Evolutionary conservation across 805 yeast genomes (phyloP).

Genomic region (Candida xyloterini): DNA sequence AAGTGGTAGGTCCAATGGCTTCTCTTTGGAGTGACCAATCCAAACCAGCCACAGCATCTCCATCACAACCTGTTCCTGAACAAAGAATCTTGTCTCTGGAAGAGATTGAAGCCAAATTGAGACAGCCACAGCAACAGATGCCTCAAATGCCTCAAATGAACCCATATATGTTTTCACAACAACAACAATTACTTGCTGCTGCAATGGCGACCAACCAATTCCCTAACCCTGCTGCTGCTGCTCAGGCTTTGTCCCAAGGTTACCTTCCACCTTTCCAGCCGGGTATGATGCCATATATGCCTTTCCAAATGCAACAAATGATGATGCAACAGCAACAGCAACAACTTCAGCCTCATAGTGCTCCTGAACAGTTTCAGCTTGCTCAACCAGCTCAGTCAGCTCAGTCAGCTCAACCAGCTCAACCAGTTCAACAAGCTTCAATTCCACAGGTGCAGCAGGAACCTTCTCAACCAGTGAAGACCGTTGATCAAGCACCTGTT

Average conservation of each 20-base stretch:
- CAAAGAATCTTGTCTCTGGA: slow-evolving; percentile 66
- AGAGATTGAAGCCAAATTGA: slow-evolving; percentile 78
- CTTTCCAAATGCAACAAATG: slow-evolving; percentile 17
- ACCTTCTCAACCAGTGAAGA: not conserved
- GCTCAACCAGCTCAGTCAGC: slow-evolving; percentile 15
- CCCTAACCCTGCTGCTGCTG: slow-evolving; percentile 31
- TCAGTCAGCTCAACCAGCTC: slow-evolving; percentile 21
- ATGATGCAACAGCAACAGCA: slow-evolving; percentile 11
- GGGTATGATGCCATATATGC: slow-evolving; percentile 25
- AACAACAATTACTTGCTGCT: slow-evolving; percentile 29
- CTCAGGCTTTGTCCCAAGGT: slow-evolving; percentile 33
- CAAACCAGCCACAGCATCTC: slow-evolving; percentile 22
- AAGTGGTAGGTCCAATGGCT: slow-evolving; percentile 62
- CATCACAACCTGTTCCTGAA: slow-evolving; percentile 22
- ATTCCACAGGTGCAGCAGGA: slow-evolving; percentile 13
- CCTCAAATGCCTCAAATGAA: slow-evolving; percentile 17
- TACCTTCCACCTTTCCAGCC: slow-evolving; percentile 27
- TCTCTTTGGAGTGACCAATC: slow-evolving; percentile 56
- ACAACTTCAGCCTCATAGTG: slow-evolving; percentile 24
- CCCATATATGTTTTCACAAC: slow-evolving; percentile 31
- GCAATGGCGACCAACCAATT: slow-evolving; percentile 35
- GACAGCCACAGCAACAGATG: slow-evolving; percentile 38
- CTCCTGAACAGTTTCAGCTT: slow-evolving; percentile 12
- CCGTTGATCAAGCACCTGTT: not conserved
- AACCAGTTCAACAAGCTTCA: slow-evolving; percentile 13